A percentile compares a stretch with the other conserved stretches of the same genome.
These are phyloP conservation scores for Euphorbia peplus DNA, from an alignment of 345 rosid species.

Conservation along the genomic window DNA sequence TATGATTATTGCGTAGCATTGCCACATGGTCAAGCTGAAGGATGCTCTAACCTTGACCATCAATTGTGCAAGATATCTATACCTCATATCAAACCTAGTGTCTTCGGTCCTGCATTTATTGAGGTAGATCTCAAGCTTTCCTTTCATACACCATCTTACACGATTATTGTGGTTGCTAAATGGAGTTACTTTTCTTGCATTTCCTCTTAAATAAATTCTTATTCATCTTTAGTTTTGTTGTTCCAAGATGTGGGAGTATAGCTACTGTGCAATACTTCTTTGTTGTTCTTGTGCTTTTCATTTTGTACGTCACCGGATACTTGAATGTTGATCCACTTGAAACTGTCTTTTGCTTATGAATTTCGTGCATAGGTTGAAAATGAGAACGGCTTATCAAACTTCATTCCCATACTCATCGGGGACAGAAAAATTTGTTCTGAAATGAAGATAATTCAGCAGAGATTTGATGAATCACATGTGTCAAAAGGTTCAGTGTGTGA, in stretches of 20 bases:
- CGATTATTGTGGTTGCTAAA: not conserved
- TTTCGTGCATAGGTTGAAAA: constrained; percentile 69
- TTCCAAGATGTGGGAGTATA: not conserved
- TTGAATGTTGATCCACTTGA: no score
- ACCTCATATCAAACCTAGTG: constrained; percentile 51
- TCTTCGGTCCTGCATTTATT: constrained; percentile 88
- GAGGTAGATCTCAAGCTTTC: constrained; percentile 45
- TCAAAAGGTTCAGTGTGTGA: constrained; percentile 41
- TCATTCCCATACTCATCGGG: constrained; percentile 74
- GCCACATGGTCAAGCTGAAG: constrained; percentile 36
- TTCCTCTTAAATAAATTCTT: not conserved
- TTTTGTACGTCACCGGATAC: constrained; percentile 2
- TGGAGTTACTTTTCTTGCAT: not conserved
- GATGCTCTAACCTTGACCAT: constrained; percentile 41
- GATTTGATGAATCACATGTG: constrained; percentile 41
- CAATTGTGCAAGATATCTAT: constrained; percentile 59
- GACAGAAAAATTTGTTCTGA: constrained; percentile 70
- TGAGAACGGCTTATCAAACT: constrained; percentile 85
- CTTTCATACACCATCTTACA: not conserved
- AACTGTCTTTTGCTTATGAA: not conserved
- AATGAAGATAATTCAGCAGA: constrained; percentile 64
- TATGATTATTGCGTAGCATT: constrained; percentile 53
- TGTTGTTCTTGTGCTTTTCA: not conserved
- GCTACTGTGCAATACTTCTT: not conserved
- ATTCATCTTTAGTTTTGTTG: not conserved